phyloP scores from a whole-genome alignment of 495 filamentous ascomycete genomes.

The Corynascus novoguineensis region DNA sequence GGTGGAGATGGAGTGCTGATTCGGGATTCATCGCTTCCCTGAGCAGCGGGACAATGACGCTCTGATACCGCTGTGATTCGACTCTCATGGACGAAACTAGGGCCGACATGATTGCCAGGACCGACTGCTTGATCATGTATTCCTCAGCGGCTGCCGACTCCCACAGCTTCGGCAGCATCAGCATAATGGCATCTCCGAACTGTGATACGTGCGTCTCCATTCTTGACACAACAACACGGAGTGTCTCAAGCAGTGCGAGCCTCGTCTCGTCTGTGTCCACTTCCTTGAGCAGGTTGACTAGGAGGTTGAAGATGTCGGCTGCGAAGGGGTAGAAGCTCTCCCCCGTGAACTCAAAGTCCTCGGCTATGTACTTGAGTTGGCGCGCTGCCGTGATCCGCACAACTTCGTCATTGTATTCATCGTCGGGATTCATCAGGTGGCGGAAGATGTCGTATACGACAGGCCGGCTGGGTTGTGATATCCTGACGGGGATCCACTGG shows the following conservation, averaged over 20 bases:
- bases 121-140: slow-evolving; percentile 80
- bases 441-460: slow-evolving; percentile 87
- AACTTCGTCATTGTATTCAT: slow-evolving; percentile 80
- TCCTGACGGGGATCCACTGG: slow-evolving; percentile 79
- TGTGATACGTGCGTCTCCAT: slow-evolving; percentile 68
- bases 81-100: slow-evolving; percentile 73
- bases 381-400: slow-evolving; percentile 87
- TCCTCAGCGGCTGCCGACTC: slow-evolving; percentile 72
- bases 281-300: slow-evolving; percentile 73
- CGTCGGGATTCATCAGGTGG: slow-evolving; percentile 71
- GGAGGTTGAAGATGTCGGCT: slow-evolving; percentile 55
- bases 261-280: slow-evolving; percentile 82
- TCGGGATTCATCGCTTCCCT: slow-evolving; percentile 67
- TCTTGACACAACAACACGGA: slow-evolving; percentile 69
- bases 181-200: slow-evolving; percentile 75
- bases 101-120: slow-evolving; percentile 74
- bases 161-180: slow-evolving; percentile 79
- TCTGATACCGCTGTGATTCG: slow-evolving; percentile 65
- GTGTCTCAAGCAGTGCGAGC: slow-evolving; percentile 77
- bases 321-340: slow-evolving; percentile 70
- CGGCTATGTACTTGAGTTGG: slow-evolving; percentile 70
- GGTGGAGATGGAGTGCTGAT: slow-evolving; percentile 75
- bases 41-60: slow-evolving; percentile 71
- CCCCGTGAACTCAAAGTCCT: slow-evolving; percentile 73
- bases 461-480: slow-evolving; percentile 55